Base-by-base conservation (phyloP, 2,329 filamentous ascomycete species). In the Rhinocladiella mackenziei region DNA sequence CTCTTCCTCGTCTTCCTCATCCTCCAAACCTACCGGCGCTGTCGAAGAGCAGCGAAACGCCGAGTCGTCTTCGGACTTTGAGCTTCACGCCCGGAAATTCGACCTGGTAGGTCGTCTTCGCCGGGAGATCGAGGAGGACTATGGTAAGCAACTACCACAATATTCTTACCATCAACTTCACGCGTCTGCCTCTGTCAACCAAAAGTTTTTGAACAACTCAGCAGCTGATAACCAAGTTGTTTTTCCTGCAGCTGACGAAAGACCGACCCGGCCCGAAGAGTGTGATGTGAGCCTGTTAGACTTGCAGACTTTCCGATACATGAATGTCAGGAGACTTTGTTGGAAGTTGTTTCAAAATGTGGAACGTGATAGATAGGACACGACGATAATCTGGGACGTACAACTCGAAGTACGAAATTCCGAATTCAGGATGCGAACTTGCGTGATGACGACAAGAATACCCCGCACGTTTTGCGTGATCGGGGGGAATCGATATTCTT, bases 71-170 rank as follows among this genome's bases (percentile, higher is more conserved):
- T 50, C 49, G 10, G 14, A 28, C 3, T 26, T 25, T 11, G 50
- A 53, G 19, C 18, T 22, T 8, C 50, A 53, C 25, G 50, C 50
- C 17, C 17, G 17, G n/a, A 32, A 47, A 11, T 50, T 50, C 15
- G 29, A 39, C 15, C 38, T 53, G 26, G 37, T 45, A 2, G 35
- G 32, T 23, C 25, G 33, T 17, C 25, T 50, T 14, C 33, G 29
- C 13, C 13, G 23, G n/a, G 37, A 42, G 23, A 33, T 48, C 15
- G 36, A 39, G 20, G 17, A 25, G 22, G 40, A 45, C 15, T 44
- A 50, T 25, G 46, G 50, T 53, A 50, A 43, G 45, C 32, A 20
- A n/a, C n/a, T n/a, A n/a, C n/a, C n/a, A n/a, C n/a, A n/a, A n/a
- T n/a, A n/a, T n/a, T n/a, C n/a, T n/a, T n/a, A n/a, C n/a, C n/a